Base-by-base conservation (phyloP, 2,329 filamentous ascomycete species). In the Xylaria hypoxylon region DNA sequence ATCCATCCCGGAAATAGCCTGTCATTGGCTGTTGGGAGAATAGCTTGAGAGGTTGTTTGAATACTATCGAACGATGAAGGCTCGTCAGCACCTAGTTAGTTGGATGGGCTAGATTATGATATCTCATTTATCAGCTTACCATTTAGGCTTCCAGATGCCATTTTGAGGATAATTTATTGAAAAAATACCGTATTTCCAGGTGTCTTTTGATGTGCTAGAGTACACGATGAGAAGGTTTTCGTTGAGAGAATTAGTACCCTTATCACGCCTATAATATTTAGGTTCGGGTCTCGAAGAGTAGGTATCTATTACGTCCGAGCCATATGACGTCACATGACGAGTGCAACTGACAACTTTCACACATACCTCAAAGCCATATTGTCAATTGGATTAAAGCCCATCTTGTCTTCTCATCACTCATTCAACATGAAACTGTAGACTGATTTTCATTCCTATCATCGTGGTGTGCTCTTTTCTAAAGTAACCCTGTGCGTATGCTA, bases 1-100 rank as follows among this genome's bases (percentile, higher is more conserved):
- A 89, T 22, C 87, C 88, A 65, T 86, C 87, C 53, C 87, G 84
- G 70, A 86, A 83, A 80, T 84, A 89, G 59, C 88, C 88, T 1
- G 87, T 89, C 73, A 86, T 80, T 8, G 87, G 88, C 53, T 82
- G 80, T 62, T 84, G 85, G 40, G 83, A 86, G 79, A 89, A 87
- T 35, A 86, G 79, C 28, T 83, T 77, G 15, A 90, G 82, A n/a
- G 86, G 87, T 64, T 86, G 83, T 50, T 84, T 84, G 78, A 88
- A 83, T 45, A 89, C 86, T 86, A 71, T 31, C 13, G 42, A 24
- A 38, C 13, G 26, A 40, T 22, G 38, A 47, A 17, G 35, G 10
- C 31, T 26, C 19, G 50, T 56, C 13, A 51, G 51, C 47, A 22
- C 17, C 17, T 19, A 6, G 28, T 31, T 47, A 33, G 11, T 40